phyloP scores from a whole-genome alignment of 345 rosid species.

The Bruguiera sexangula region DNA sequence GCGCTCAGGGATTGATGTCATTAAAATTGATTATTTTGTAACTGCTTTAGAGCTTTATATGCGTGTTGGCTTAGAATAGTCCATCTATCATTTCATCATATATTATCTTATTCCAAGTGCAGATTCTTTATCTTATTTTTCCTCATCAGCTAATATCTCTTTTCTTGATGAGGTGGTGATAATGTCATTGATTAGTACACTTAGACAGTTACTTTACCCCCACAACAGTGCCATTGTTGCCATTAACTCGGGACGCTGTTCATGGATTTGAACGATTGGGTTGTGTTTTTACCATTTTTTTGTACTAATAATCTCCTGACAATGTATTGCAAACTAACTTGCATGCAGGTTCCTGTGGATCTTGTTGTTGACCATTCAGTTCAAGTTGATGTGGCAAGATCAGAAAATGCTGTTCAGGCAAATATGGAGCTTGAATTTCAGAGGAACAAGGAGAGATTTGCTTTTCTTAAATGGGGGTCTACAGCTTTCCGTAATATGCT shows the following conservation, averaged over 20 bases:
- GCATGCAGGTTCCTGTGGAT: constrained; percentile 83
- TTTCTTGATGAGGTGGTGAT: too few relatives aligned
- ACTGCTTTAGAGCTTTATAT: background rate
- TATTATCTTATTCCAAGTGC: too few relatives aligned
- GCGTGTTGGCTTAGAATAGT: too few relatives aligned
- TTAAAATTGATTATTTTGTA: background rate
- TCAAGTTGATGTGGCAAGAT: constrained; percentile 94
- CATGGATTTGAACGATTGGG: background rate
- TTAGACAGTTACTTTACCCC: too few relatives aligned
- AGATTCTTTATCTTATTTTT: too few relatives aligned
- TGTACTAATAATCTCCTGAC: background rate
- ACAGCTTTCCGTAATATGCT: constrained; percentile 90
- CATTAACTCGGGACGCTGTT: too few relatives aligned
- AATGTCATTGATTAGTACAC: too few relatives aligned
- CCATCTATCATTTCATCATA: too few relatives aligned
- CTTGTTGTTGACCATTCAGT: constrained; percentile 97
- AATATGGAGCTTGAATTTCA: constrained; percentile 96
- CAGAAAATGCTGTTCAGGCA: constrained; percentile 95
- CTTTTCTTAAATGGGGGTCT: constrained; percentile 97
- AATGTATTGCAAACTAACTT: background rate
- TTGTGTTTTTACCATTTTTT: background rate
- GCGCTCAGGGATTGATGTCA: background rate
- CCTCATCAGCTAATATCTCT: too few relatives aligned
- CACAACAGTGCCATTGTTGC: too few relatives aligned
- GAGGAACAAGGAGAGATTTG: constrained; percentile 95